Percentiles rank a stretch among this genome's conserved stretches.
Evolutionary conservation across 129 eudicot genomes (phyloP).

Genomic region (Flaveria bidentis): DNA sequence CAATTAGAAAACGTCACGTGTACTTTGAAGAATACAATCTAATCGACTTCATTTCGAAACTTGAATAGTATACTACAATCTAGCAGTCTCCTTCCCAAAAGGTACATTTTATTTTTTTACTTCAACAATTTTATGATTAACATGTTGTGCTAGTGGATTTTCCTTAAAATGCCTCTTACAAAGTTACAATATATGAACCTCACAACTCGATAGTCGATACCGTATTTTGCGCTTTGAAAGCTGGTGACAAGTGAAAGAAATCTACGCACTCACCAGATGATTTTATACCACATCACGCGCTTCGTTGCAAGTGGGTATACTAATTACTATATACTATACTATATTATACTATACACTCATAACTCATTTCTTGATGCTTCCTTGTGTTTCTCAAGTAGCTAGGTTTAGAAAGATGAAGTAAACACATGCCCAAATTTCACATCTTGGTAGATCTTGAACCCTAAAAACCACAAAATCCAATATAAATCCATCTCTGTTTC

Average conservation of each 20-base stretch:
- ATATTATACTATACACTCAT: too few relatives aligned
- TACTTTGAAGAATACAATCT: too few relatives aligned
- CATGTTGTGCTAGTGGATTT: too few relatives aligned
- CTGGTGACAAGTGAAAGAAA: constrained; percentile 3
- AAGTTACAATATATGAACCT: neutral
- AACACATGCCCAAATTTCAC: constrained; percentile 37
- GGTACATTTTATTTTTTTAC: too few relatives aligned
- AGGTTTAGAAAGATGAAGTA: constrained; percentile 29
- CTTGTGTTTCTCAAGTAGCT: constrained; percentile 26
- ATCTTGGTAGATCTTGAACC: constrained; percentile 12
- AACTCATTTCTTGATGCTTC: constrained; percentile 14
- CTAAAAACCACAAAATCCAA: constrained; percentile 17
- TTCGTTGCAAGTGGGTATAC: neutral
- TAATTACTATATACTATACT: too few relatives aligned
- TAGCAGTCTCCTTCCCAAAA: too few relatives aligned
- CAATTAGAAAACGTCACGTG: too few relatives aligned
- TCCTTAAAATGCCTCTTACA: neutral
- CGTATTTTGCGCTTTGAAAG: constrained; percentile 19
- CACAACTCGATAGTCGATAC: constrained; percentile 29
- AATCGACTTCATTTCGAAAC: too few relatives aligned
- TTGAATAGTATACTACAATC: too few relatives aligned
- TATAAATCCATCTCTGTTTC: neutral
- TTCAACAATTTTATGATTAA: too few relatives aligned
- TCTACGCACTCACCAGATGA: neutral
- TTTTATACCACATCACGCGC: constrained; percentile 23